Base-by-base conservation (phyloP, 2,329 filamentous ascomycete species). In the Aspergillus fumigatus region DNA sequence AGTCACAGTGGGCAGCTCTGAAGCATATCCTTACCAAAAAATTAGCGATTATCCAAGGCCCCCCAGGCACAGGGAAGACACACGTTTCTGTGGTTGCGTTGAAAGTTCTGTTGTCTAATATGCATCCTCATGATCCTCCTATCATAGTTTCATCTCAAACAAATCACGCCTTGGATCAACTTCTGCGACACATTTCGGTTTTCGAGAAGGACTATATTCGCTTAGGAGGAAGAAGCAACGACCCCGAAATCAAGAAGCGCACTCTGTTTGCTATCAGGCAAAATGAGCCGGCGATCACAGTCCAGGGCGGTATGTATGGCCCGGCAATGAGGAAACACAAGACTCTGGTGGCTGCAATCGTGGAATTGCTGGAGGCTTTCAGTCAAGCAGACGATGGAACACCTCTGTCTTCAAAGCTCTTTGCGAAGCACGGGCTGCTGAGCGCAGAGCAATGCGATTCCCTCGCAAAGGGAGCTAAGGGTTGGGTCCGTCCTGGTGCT, bases 151-250 rank as follows among this genome's bases (percentile, higher is more conserved):
- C 91, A 0, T 91, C 90, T 7, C 91, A 96, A 65, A 97, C 92
- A 0, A 97, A 97, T 57, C 91, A 96, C 71, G 92, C 92, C 0
- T 76, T 96, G 0, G 92, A 97, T 64, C 92, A 96, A 67, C 78
- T 97, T 0, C 77, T 96, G 0, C 75, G 77, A 1, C 84, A 87
- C 54, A 79, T 91, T 17, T 77, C 84, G 1, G 67, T 76, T 5
- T 88, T 88, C 62, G 86, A 88, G 63, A 71, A 75, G 0, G 80
- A 84, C 1, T 86, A 92, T 56, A 75, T 88, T 50, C 82, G 87
- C 8, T 73, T 90, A 9, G 91, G 91, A 45, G 85, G 87, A 2
- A 82, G 88, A 29, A 89, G 88, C 19, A 82, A 84, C 52, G 87
- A 89, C 58, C 73, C 78, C 0, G 79, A 81, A 0, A 86, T 95